Conservation (phyloP, 176 grass and related monocot genomes). For the Rhynchospora pubera region DNA sequence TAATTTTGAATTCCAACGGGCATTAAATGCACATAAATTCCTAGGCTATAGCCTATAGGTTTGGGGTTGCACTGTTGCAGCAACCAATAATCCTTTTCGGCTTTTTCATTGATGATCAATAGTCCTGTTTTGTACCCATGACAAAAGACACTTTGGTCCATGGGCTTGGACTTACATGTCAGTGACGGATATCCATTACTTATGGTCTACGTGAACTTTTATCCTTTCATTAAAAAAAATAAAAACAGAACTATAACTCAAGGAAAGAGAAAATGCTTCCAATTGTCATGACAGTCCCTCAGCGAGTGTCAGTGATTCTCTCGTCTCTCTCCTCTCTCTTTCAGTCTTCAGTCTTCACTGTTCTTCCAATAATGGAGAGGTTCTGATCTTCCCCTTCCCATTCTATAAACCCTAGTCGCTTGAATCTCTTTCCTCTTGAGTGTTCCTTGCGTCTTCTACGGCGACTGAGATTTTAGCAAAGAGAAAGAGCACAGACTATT, state of each 20-base stretch:
- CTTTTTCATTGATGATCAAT: neutral
- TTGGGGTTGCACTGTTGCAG: too few species aligned
- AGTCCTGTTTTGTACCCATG: neutral
- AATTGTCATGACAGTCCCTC: neutral
- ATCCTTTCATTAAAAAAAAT: neutral
- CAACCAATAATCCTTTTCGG: neutral
- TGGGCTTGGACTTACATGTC: neutral
- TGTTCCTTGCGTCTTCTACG: neutral
- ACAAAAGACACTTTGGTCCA: neutral
- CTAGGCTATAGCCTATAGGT: too few species aligned
- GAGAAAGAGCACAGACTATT: too few species aligned
- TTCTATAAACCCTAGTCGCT: neutral
- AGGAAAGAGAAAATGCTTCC: too few species aligned
- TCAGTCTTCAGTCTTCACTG: too few species aligned
- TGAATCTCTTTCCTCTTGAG: neutral
- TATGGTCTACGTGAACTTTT: neutral
- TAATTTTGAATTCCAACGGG: too few species aligned
- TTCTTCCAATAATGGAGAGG: neutral
- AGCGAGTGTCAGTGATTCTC: too few species aligned
- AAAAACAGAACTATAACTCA: too few species aligned
- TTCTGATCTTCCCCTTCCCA: neutral
- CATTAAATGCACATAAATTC: too few species aligned
- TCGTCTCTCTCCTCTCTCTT: neutral
- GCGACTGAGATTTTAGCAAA: neutral
- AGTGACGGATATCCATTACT: neutral